Conservation (phyloP, 2,329 filamentous ascomycete genomes). For the Xylaria sp. region DNA sequence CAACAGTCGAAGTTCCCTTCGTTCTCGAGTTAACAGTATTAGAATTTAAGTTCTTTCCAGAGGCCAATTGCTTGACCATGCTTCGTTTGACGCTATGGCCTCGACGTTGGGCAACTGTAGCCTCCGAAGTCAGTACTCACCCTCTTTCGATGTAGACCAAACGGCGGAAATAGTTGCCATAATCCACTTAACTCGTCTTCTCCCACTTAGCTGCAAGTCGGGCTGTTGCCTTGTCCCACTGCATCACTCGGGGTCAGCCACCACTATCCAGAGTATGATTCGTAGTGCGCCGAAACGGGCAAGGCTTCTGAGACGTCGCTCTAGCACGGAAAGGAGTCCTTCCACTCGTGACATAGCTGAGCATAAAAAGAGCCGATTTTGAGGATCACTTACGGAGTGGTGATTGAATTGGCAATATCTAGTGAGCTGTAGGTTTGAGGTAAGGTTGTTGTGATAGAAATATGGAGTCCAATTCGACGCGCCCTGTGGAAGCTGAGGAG, state of each 20-base stretch:
- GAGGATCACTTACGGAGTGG: neutral
- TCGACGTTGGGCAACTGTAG: slow-evolving; percentile 21
- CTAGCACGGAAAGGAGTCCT: neutral
- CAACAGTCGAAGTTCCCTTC: slow-evolving; percentile 6
- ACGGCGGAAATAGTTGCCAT: neutral
- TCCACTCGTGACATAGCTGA: too few relatives aligned
- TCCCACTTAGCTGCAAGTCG: slow-evolving; percentile 35
- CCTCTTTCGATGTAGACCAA: neutral
- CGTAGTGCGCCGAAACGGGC: neutral
- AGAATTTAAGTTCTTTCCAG: slow-evolving; percentile 23
- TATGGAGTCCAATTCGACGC: slow-evolving; percentile 3
- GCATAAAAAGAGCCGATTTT: neutral
- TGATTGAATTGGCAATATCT: slow-evolving; percentile 23
- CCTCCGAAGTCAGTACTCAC: neutral
- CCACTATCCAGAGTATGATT: neutral
- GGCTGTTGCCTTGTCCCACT: slow-evolving; percentile 33
- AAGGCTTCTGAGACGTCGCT: neutral
- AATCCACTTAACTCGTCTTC: slow-evolving; percentile 29
- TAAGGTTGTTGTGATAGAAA: slow-evolving; percentile 13
- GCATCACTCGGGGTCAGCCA: neutral
- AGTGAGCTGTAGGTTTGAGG: slow-evolving; percentile 17
- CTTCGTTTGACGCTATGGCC: slow-evolving; percentile 36
- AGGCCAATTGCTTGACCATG: slow-evolving; percentile 37
- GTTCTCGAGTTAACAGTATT: slow-evolving; percentile 21
- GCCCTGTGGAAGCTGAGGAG: slow-evolving; percentile 7